Evolutionary conservation across 2,329 filamentous ascomycete species (phyloP).

Genomic region (Fusarium armeniacum): DNA sequence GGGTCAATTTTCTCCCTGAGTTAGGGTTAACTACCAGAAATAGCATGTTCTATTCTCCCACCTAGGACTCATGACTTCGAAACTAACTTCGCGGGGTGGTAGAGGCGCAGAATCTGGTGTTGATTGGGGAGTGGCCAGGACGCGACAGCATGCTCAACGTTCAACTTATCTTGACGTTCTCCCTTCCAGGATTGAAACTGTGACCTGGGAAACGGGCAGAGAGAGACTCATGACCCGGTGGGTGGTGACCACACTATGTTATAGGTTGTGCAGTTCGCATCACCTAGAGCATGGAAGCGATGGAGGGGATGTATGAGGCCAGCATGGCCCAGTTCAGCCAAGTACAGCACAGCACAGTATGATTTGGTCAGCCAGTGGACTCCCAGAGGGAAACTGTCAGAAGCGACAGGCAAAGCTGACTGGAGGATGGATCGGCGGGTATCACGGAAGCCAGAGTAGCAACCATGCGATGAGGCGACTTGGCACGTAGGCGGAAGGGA

Average conservation of each 20-base stretch:
- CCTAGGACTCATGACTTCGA: constrained; percentile 13
- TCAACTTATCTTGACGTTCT: constrained; percentile 34
- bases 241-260: not conserved
- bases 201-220: constrained; percentile 2
- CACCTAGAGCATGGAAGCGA: constrained; percentile 13
- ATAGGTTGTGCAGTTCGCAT: constrained; percentile 37
- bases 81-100: constrained; percentile 9
- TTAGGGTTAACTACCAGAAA: constrained; percentile 12
- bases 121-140: not conserved
- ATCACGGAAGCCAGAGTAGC: constrained; percentile 16
- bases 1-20: constrained; percentile 19
- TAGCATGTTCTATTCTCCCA: constrained; percentile 16
- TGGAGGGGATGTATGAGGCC: constrained; percentile 14
- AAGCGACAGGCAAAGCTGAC: constrained; percentile 11
- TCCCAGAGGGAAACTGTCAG: constrained; percentile 2
- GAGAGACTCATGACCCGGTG: constrained; percentile 2
- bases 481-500: constrained; percentile 39
- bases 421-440: constrained; percentile 18
- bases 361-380: not conserved
- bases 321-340: not conserved
- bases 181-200: constrained; percentile 30
- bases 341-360: constrained; percentile 9
- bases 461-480: constrained; percentile 37
- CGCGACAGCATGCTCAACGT: constrained; percentile 4
- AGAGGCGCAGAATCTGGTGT: not conserved